Evolutionary conservation across 2,329 filamentous ascomycete species (phyloP).

Genomic region (Talaromyces sp.): DNA sequence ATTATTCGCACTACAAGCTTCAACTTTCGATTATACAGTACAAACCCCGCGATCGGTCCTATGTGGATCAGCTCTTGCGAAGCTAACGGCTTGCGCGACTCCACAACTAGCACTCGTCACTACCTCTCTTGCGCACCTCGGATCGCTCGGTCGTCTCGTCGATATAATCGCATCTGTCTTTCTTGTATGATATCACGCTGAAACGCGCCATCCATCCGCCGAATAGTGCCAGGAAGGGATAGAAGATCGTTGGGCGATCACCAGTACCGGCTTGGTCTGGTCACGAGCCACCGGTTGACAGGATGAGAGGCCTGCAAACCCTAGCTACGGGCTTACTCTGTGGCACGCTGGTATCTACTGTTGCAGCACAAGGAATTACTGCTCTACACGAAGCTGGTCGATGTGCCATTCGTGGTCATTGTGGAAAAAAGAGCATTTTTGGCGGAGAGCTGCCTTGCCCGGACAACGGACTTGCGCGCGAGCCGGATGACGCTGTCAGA

Average conservation of each 20-base stretch:
- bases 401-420: conserved; percentile 87
- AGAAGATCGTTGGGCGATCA: background rate
- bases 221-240: background rate
- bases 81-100: conserved; percentile 3
- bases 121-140: background rate
- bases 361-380: conserved; percentile 34
- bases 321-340: conserved; percentile 29
- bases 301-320: conserved; percentile 33
- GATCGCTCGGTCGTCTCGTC: background rate
- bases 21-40: background rate
- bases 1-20: too few relatives aligned
- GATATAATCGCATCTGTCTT: background rate
- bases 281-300: conserved; percentile 14
- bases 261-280: conserved; percentile 9
- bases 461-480: conserved; percentile 78
- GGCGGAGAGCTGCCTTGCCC: conserved; percentile 86
- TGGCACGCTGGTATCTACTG: conserved; percentile 27
- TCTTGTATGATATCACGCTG: background rate
- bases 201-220: background rate
- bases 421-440: conserved; percentile 87
- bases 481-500: conserved; percentile 68
- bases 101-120: background rate
- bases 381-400: conserved; percentile 76
- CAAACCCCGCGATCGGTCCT: background rate
- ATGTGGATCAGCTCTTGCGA: background rate